phyloP scores from a whole-genome alignment of 257 asterid genomes.

The Forsythia viridissima region DNA sequence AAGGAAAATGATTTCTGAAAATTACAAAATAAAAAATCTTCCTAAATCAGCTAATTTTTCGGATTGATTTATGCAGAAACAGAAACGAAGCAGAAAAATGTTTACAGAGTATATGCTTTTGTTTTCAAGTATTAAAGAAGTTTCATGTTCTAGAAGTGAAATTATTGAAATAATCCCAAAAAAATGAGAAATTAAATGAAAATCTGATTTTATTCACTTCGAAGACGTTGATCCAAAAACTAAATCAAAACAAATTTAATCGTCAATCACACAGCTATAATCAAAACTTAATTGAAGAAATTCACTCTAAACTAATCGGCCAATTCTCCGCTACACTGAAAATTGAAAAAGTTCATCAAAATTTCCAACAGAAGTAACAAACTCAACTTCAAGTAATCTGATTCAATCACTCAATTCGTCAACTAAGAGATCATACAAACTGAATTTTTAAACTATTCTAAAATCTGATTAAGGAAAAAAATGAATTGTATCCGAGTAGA shows the following conservation, averaged over 20 bases:
- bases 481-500: neutral
- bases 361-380: neutral
- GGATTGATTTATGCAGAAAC: neutral
- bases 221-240: neutral
- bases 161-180: neutral
- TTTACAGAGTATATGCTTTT: neutral
- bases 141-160: neutral
- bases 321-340: neutral
- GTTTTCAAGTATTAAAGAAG: neutral
- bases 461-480: neutral
- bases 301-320: neutral
- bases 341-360: neutral
- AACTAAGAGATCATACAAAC: neutral
- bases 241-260: neutral
- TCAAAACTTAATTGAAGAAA: neutral
- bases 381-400: constrained; percentile 5
- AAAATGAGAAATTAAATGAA: neutral
- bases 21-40: neutral
- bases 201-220: neutral
- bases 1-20: neutral
- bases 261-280: neutral
- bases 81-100: neutral
- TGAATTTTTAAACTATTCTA: neutral
- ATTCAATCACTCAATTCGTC: constrained; percentile 8
- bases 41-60: neutral